Conservation (phyloP, 345 rosid species). For the Corchorus capsularis region DNA sequence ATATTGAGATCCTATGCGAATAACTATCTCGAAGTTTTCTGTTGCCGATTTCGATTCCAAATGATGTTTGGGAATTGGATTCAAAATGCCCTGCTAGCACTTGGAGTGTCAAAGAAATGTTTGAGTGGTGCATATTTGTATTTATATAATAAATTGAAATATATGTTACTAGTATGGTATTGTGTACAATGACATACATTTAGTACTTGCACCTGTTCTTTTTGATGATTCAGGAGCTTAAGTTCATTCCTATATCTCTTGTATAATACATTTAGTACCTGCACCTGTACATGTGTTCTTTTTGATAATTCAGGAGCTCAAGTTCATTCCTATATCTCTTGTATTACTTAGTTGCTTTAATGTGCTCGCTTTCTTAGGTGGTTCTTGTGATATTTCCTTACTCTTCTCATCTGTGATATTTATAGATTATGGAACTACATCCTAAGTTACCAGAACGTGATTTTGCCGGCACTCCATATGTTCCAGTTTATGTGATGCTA, state of each 20-base stretch:
- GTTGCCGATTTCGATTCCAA: constrained; percentile 21
- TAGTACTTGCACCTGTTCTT: background rate
- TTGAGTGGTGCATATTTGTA: background rate
- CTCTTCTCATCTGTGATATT: constrained; percentile 5
- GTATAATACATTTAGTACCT: background rate
- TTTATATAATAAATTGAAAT: background rate
- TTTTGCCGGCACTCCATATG: constrained; percentile 75
- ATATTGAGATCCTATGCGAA: background rate
- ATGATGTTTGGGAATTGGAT: constrained; percentile 10
- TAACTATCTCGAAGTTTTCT: constrained; percentile 11
- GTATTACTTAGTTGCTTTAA: constrained; percentile 15
- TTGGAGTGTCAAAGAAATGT: constrained; percentile 1
- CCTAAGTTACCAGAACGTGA: constrained; percentile 70
- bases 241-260: background rate
- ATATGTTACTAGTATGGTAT: background rate
- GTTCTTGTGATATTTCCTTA: background rate
- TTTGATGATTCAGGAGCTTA: background rate
- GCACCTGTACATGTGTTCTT: background rate
- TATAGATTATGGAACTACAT: constrained; percentile 58
- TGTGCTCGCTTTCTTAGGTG: background rate
- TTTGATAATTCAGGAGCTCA: background rate
- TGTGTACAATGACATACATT: background rate
- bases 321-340: background rate
- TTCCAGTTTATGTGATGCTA: constrained; percentile 94
- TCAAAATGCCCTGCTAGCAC: constrained; percentile 6